A percentile compares a stretch with the other conserved stretches of the same genome.
These are phyloP conservation scores for Rhinocladiella similis DNA, from an alignment of 2,329 filamentous ascomycete species.

Conservation along the genomic window DNA sequence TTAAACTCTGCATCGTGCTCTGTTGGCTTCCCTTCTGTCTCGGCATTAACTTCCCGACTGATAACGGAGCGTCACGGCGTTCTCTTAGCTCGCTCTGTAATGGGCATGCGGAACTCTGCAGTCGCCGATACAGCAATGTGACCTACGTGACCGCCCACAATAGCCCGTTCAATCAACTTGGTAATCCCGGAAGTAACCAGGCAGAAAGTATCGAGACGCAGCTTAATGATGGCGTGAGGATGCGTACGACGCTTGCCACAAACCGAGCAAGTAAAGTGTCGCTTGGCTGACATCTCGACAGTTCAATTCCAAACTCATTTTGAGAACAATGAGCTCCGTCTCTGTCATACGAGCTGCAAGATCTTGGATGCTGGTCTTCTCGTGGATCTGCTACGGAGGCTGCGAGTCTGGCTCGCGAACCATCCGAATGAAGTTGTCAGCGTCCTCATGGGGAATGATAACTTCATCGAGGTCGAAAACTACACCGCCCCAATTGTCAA, in stretches of 20 bases:
- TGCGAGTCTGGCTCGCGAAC: constrained; percentile 68
- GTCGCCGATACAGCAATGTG: constrained; percentile 75
- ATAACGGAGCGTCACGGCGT: neutral
- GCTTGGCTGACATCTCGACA: neutral
- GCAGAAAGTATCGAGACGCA: constrained; percentile 65
- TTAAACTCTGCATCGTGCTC: too few relatives aligned
- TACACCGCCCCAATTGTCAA: constrained; percentile 69
- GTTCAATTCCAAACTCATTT: constrained; percentile 60
- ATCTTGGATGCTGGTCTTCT: constrained; percentile 79
- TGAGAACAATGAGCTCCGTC: constrained; percentile 60
- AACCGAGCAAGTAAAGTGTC: too few relatives aligned
- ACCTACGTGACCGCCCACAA: constrained; percentile 77
- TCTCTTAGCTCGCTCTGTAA: constrained; percentile 64
- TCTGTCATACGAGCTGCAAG: constrained; percentile 82
- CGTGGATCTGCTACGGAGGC: constrained; percentile 66
- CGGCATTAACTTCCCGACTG: neutral
- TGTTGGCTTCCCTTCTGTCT: neutral
- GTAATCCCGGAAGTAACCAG: constrained; percentile 76
- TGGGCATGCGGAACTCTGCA: constrained; percentile 72
- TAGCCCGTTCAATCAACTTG: constrained; percentile 69
- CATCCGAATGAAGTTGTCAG: constrained; percentile 87
- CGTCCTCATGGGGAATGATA: constrained; percentile 81
- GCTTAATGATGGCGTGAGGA: constrained; percentile 69
- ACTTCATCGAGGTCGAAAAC: constrained; percentile 64
- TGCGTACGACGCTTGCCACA: constrained; percentile 31